Evolutionary conservation across 345 rosid species (phyloP).

Genomic region (Zanthoxylum bungeanum): DNA sequence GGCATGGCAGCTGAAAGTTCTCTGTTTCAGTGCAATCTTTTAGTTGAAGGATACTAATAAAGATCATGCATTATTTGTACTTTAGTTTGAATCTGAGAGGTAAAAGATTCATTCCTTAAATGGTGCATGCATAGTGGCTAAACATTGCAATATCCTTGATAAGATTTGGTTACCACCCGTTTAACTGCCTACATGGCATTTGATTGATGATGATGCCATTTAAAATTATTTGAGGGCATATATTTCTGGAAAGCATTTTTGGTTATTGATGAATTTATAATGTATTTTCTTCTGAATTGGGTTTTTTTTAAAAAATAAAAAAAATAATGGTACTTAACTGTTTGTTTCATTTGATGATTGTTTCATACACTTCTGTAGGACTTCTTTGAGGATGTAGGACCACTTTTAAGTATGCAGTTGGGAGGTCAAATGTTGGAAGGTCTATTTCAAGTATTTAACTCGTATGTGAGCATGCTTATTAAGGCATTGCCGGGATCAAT

Average conservation of each 20-base stretch:
- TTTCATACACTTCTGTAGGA: constrained; percentile 49
- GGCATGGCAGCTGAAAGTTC: background rate
- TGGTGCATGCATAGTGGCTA: background rate
- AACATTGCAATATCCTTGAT: background rate
- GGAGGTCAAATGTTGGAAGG: constrained; percentile 94
- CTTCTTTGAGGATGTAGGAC: constrained; percentile 98
- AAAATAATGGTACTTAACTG: background rate
- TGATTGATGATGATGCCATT: background rate
- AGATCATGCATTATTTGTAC: background rate
- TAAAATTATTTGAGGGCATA: background rate
- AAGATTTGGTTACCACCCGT: background rate
- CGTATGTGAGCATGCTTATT: constrained; percentile 78
- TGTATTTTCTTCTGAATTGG: background rate
- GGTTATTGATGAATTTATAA: constrained; percentile 16
- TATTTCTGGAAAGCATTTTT: background rate
- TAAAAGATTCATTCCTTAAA: background rate
- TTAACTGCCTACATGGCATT: background rate
- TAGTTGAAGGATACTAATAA: background rate
- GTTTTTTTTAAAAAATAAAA: no score
- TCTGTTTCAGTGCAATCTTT: background rate
- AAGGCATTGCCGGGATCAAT: constrained; percentile 95
- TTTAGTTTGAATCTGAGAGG: background rate
- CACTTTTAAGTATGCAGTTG: constrained; percentile 95
- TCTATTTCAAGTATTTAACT: constrained; percentile 87
- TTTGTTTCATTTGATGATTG: background rate